Base-by-base conservation (phyloP, 352 stramenopile species). In the Pythium dissimile region DNA sequence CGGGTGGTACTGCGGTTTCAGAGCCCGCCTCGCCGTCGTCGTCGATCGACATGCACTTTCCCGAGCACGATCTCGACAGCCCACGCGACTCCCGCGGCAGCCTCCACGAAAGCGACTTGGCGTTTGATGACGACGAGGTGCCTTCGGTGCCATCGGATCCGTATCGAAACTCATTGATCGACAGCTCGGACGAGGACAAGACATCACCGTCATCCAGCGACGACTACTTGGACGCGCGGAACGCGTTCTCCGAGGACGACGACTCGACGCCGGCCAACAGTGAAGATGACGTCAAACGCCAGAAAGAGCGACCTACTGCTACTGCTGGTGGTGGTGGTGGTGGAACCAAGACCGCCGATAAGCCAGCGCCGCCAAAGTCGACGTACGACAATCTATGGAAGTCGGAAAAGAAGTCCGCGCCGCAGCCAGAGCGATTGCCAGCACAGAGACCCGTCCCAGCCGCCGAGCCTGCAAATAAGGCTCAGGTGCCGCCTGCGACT, bases 141-240 rank as follows among this genome's bases (percentile, higher is more conserved):
- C 35, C 55, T 2, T 49, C 44, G 15, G 11, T 62, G 34, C 43
- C 53, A n/a, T 42, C 44, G 6, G 37, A 43, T n/a, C n/a, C n/a
- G n/a, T n/a, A n/a, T n/a, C n/a, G n/a, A n/a, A n/a, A n/a, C n/a
- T n/a, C n/a, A n/a, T n/a, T n/a, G n/a, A 51, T 16, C 15, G 31
- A 41, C 5, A 55, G 32, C 7, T 11, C 24, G 5, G 32, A 47
- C 4, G 38, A 42, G 49, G 30, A 54, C 5, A 59, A 60, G 32
- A 12, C 44, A 20, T 60, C 58, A 4, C 50, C 58, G 27, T 60
- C 51, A 23, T 66, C 58, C 11, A 52, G 49, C 10, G 44, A 66
- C 7, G 58, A 66, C 7, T 59, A 67, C 30, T 32, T n/a, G 4
- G 52, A 67, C 21, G 59, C 52, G 15, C 46, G 46, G n/a, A n/a